Percentiles rank a stretch among this genome's conserved stretches.
Conservation (phyloP, 2,329 filamentous ascomycete genomes). For the Colletotrichum viniferum region DNA sequence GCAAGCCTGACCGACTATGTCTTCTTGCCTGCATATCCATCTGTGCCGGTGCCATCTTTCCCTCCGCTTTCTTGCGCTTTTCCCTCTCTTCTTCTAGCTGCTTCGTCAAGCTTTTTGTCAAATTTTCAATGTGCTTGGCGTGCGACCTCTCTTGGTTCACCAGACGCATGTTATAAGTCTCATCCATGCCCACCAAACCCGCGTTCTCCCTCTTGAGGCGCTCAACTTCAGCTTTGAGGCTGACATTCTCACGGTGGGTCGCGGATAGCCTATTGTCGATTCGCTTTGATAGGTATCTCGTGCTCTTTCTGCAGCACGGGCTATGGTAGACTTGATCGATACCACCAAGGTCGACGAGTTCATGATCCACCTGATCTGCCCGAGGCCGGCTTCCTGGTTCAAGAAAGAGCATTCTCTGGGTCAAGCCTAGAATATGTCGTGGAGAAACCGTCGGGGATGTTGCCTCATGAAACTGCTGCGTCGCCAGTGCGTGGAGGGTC, state of each 20-base stretch:
- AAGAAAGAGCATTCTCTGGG: slow-evolving; percentile 37
- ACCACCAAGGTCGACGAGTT: slow-evolving; percentile 49
- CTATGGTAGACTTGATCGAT: slow-evolving; percentile 53
- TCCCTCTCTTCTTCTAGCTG: slow-evolving; percentile 40
- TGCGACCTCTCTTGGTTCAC: slow-evolving; percentile 38
- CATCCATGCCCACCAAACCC: slow-evolving; percentile 41
- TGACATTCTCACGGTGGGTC: slow-evolving; percentile 17
- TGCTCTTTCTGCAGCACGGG: slow-evolving; percentile 44
- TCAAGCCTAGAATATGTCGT: slow-evolving; percentile 43
- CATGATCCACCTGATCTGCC: slow-evolving; percentile 41
- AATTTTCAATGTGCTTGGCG: slow-evolving; percentile 32
- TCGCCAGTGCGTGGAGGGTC: slow-evolving; percentile 36
- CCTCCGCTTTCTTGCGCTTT: slow-evolving; percentile 33
- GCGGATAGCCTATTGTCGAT: slow-evolving; percentile 39
- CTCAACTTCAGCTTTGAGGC: slow-evolving; percentile 36
- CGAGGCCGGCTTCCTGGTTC: slow-evolving; percentile 35
- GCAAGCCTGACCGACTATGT: neutral
- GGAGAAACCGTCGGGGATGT: slow-evolving; percentile 43
- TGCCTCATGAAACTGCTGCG: slow-evolving; percentile 40
- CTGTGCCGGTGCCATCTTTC: slow-evolving; percentile 23
- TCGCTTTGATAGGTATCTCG: slow-evolving; percentile 37
- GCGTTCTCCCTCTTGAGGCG: slow-evolving; percentile 35
- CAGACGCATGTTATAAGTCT: slow-evolving; percentile 43
- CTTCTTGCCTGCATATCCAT: slow-evolving; percentile 22
- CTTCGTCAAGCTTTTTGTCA: slow-evolving; percentile 38